Percentiles rank a stretch among this genome's conserved stretches.
phyloP scores from a whole-genome alignment of 2,329 filamentous ascomycete genomes.

The Pseudogymnoascus sp. region DNA sequence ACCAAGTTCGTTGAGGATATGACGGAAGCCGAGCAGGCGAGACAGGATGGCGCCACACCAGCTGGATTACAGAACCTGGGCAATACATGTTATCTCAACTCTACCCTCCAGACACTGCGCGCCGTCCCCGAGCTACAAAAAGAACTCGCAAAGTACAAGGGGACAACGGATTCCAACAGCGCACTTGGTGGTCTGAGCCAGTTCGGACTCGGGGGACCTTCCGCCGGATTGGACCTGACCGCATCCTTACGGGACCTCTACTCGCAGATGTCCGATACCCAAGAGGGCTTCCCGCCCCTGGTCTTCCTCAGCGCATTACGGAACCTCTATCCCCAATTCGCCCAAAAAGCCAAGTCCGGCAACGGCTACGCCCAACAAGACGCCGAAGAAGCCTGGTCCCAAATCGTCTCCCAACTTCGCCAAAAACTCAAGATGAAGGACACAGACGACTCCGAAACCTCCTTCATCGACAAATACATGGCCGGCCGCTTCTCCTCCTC shows the following conservation, averaged over 20 bases:
- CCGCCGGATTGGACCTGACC: conserved; percentile 61
- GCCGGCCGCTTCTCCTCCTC: conserved; percentile 70
- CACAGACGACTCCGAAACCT: conserved; percentile 40
- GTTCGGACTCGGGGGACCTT: conserved; percentile 36
- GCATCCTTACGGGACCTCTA: conserved; percentile 75
- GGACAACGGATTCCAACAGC: conserved; percentile 25
- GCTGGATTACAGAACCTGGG: conserved; percentile 86
- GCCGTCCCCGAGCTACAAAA: conserved; percentile 86
- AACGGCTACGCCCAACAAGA: conserved; percentile 94
- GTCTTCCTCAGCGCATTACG: conserved; percentile 78
- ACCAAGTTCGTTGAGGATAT: conserved; percentile 94
- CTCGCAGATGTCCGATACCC: conserved; percentile 81
- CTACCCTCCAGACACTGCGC: conserved; percentile 84
- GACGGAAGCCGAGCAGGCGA: conserved; percentile 86
- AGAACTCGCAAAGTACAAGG: conserved; percentile 59
- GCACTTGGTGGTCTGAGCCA: conserved; percentile 40
- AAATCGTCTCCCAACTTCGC: conserved; percentile 78
- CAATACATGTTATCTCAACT: conserved; percentile 98
- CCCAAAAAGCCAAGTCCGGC: conserved; percentile 75
- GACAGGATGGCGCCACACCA: conserved; percentile 74
- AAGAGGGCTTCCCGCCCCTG: conserved; percentile 76
- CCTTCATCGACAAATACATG: conserved; percentile 89
- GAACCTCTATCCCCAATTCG: conserved; percentile 81
- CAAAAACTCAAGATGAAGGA: conserved; percentile 66
- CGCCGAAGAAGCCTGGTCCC: conserved; percentile 96